Base-by-base conservation (phyloP, 2,329 filamentous ascomycete genomes). In the Penicillium sp. region DNA sequence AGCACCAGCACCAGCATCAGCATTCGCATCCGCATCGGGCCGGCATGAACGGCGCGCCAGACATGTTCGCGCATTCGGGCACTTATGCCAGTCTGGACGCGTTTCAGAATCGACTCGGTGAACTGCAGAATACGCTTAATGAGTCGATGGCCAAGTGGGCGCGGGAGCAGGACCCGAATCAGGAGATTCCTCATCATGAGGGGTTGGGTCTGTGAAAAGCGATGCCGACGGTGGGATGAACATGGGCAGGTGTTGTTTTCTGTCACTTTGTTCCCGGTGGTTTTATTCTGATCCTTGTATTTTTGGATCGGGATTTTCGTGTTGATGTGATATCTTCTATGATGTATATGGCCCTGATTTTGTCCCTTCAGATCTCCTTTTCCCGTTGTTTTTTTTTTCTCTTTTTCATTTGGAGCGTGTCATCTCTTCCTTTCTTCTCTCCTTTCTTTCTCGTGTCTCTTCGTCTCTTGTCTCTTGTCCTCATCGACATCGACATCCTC, bases 131-230 rank as follows among this genome's bases (percentile, higher is more conserved):
- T 4, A 65, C 60, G 12, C 63, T 68, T 15, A 60, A 67, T 17
- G 51, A 59, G 28, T 61, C 62, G 14, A 69, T 69, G 67, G 66
- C 67, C 15, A 67, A 65, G 45, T 69, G 67, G 67, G 60, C 63
- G 1, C 50, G 62, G 10, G 65, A 66, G 6, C 60, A 63, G 43
- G 65, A 69, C 53, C 64, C 67, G 15, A 67, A 66, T n/a, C 58
- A 62, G 15, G 67, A 68, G 43, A 54, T 63, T 17, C 50, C 52
- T 42, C 62, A 69, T 17, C 66, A 69, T 25, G 67, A 69, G 35
- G 65, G 65, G 20, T 48, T 67, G 39, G 67, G 67, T 12, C 53
- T 68, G 58, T 69, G 59, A 69, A 25, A 25, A 54, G 50, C 28
- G 28, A 31, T 5, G 7, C 28, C 5, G 28, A 7, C 7, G 28